phyloP scores from a whole-genome alignment of 305 asterid genomes.

The Fraxinus floribunda region DNA sequence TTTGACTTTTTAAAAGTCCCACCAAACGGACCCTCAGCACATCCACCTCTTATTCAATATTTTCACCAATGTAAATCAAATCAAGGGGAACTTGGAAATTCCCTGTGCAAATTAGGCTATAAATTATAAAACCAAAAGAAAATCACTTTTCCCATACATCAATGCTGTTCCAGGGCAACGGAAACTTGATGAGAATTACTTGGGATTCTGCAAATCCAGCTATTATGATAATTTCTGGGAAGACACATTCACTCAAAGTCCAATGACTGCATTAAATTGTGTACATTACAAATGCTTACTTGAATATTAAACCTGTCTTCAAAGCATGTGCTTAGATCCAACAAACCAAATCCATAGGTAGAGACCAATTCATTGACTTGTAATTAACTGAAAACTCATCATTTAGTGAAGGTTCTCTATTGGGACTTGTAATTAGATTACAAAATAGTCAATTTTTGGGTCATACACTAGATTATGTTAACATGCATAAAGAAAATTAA shows the following conservation, averaged over 20 bases:
- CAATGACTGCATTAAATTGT: background rate
- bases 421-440: background rate
- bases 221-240: background rate
- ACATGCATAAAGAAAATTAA: background rate
- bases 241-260: background rate
- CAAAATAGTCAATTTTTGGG: background rate
- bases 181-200: background rate
- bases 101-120: background rate
- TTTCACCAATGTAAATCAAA: background rate
- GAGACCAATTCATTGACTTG: slow-evolving; percentile 22
- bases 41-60: background rate
- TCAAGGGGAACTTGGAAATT: background rate
- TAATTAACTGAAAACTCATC: background rate
- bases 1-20: background rate
- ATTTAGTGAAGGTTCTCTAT: background rate
- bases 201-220: slow-evolving; percentile 7
- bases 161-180: background rate
- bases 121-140: background rate
- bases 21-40: background rate
- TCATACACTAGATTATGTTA: background rate
- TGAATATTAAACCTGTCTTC: background rate
- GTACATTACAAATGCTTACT: background rate
- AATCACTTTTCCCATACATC: background rate
- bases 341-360: slow-evolving; percentile 1
- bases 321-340: slow-evolving; percentile 22